Conservation (phyloP, 2,329 filamentous ascomycete genomes). For the Alternaria tenuissima region DNA sequence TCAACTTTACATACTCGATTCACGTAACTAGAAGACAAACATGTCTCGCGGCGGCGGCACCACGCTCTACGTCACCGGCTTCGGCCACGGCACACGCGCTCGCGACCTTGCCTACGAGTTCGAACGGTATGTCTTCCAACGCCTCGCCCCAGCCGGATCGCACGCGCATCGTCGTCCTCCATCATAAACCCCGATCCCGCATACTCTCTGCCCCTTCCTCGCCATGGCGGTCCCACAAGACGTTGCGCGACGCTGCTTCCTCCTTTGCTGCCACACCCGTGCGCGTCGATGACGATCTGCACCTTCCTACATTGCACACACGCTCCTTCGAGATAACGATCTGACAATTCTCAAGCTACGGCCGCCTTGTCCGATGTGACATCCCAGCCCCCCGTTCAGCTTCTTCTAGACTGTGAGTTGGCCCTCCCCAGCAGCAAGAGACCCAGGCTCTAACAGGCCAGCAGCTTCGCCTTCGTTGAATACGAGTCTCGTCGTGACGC, state of each 20-base stretch:
- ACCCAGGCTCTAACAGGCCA: slow-evolving; percentile 43
- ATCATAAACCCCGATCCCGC: slow-evolving; percentile 22
- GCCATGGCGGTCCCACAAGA: slow-evolving; percentile 2
- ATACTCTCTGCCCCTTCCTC: slow-evolving; percentile 11
- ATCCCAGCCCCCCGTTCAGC: slow-evolving; percentile 96
- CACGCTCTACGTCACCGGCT: slow-evolving; percentile 98
- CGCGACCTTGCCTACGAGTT: slow-evolving; percentile 99
- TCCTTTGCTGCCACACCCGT: slow-evolving; percentile 30
- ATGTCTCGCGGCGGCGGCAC: slow-evolving; percentile 94
- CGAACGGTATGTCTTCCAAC: slow-evolving; percentile 90
- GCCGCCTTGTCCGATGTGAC: slow-evolving; percentile 96
- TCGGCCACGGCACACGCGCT: slow-evolving; percentile 97
- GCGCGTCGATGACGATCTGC: slow-evolving; percentile 6
- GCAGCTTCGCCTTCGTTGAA: slow-evolving; percentile 97
- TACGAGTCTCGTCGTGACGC: slow-evolving; percentile 98
- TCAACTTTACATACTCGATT: slow-evolving; percentile 13
- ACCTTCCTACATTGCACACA: slow-evolving; percentile 25
- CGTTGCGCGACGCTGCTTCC: slow-evolving; percentile 19
- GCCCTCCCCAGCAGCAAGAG: not conserved
- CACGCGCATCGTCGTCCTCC: slow-evolving; percentile 41
- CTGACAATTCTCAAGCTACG: slow-evolving; percentile 76
- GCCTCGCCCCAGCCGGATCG: slow-evolving; percentile 47
- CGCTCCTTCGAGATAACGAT: slow-evolving; percentile 36
- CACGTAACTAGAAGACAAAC: slow-evolving; percentile 30
- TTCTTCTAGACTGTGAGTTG: slow-evolving; percentile 91